A percentile compares a stretch with the other conserved stretches of the same genome.
Evolutionary conservation across 495 filamentous ascomycete species (phyloP).

Genomic region (Chaetomium tenue): DNA sequence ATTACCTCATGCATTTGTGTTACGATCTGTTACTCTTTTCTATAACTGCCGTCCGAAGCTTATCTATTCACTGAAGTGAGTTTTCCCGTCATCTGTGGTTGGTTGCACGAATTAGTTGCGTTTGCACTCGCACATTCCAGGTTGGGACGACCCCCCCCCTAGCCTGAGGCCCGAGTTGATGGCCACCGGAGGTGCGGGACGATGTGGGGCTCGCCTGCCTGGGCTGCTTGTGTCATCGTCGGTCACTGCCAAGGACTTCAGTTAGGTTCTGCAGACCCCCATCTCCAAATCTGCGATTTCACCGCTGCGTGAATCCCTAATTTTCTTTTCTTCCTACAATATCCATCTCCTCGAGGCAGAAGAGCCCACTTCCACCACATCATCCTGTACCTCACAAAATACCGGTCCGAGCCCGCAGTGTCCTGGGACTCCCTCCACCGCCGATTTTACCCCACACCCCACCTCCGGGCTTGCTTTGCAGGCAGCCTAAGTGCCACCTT

Average conservation of each 20-base stretch:
- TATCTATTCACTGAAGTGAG: too few species aligned
- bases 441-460: not conserved
- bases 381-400: not conserved
- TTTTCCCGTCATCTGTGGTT: too few species aligned
- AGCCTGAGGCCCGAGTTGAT: too few species aligned
- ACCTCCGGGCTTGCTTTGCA: not conserved
- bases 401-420: slow-evolving; percentile 7
- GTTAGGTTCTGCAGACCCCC: slow-evolving; percentile 6
- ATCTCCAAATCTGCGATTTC: not conserved
- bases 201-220: slow-evolving; percentile 16
- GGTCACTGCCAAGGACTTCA: not conserved
- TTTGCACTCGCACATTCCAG: not conserved
- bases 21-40: too few species aligned
- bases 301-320: not conserved
- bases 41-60: too few species aligned
- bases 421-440: slow-evolving; percentile 1
- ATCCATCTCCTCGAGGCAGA: not conserved
- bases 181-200: not conserved
- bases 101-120: too few species aligned
- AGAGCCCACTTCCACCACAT: not conserved
- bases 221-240: not conserved
- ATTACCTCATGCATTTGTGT: too few species aligned
- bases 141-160: not conserved
- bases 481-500: slow-evolving; percentile 8
- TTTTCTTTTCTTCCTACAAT: not conserved